phyloP scores from a whole-genome alignment of 441 rosid species.

The Manihot esculenta region DNA sequence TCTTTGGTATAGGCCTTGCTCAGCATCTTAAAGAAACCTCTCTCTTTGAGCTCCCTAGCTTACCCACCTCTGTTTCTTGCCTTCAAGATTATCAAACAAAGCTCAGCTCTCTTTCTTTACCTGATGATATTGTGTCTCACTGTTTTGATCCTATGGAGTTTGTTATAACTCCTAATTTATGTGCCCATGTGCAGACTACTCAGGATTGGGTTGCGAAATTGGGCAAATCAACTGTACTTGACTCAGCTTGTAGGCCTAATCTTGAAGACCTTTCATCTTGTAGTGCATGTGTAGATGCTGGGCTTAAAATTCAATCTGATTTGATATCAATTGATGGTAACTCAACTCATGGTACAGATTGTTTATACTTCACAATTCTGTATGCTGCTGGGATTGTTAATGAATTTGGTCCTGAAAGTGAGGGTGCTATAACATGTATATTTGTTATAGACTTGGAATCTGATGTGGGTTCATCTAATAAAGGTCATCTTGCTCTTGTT shows the following conservation, averaged over 20 bases:
- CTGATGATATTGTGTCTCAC: conserved; percentile 39
- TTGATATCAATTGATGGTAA: conserved; percentile 47
- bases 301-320: conserved; percentile 39
- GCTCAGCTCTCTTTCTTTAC: conserved; percentile 50
- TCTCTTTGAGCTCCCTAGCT: conserved; percentile 49
- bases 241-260: conserved; percentile 58
- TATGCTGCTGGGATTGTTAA: conserved; percentile 81
- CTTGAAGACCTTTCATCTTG: conserved; percentile 54
- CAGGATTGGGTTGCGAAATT: conserved; percentile 58
- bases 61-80: conserved; percentile 64
- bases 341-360: conserved; percentile 33
- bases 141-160: conserved; percentile 56
- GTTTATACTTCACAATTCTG: conserved; percentile 25
- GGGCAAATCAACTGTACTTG: conserved; percentile 49
- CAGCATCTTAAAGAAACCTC: conserved; percentile 41
- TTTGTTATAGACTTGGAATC: too few relatives aligned
- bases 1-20: conserved; percentile 42
- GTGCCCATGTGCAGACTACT: conserved; percentile 19
- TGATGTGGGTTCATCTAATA: conserved; percentile 6
- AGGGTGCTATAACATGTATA: conserved; percentile 33
- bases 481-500: conserved; percentile 40
- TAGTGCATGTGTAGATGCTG: conserved; percentile 61
- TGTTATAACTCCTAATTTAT: conserved; percentile 31
- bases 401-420: conserved; percentile 62
- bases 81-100: conserved; percentile 49